Evolutionary conservation across 2,329 filamentous ascomycete species (phyloP).

Genomic region (Fusarium miscanthi): DNA sequence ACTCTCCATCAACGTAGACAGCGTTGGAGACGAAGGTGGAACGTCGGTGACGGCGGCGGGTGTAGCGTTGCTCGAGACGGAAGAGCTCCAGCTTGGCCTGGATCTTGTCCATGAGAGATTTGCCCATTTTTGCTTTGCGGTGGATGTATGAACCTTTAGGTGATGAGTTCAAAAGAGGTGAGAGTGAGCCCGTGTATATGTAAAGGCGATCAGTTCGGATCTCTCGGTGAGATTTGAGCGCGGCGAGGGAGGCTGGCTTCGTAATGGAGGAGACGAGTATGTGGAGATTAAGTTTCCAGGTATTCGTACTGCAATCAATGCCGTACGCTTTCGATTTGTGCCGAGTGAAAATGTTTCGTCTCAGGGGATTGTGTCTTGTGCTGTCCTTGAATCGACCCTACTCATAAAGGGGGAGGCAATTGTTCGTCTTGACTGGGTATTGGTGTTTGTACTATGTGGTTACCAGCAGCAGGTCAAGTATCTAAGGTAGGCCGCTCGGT

Average conservation of each 20-base stretch:
- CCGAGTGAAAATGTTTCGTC: slow-evolving; percentile 22
- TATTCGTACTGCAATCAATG: slow-evolving; percentile 39
- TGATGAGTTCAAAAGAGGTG: background rate
- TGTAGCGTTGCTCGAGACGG: slow-evolving; percentile 95
- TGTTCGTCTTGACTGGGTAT: slow-evolving; percentile 10
- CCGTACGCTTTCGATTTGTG: slow-evolving; percentile 24
- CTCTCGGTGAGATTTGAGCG: slow-evolving; percentile 24
- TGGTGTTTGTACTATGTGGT: slow-evolving; percentile 14
- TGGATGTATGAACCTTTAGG: background rate
- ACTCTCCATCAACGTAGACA: slow-evolving; percentile 94
- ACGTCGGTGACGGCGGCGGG: slow-evolving; percentile 84
- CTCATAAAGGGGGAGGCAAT: slow-evolving; percentile 31
- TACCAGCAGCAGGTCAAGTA: slow-evolving; percentile 8
- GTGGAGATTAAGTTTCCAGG: slow-evolving; percentile 34
- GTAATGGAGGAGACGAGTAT: slow-evolving; percentile 24
- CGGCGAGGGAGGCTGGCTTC: slow-evolving; percentile 29
- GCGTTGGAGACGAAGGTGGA: slow-evolving; percentile 90
- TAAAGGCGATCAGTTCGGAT: slow-evolving; percentile 14
- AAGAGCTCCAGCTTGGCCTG: slow-evolving; percentile 86
- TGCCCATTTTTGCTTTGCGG: slow-evolving; percentile 56
- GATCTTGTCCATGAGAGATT: slow-evolving; percentile 68
- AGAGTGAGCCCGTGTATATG: slow-evolving; percentile 6
- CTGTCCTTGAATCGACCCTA: slow-evolving; percentile 19
- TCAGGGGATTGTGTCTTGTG: slow-evolving; percentile 25
- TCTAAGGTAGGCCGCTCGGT: background rate